Evolutionary conservation across 805 yeast genomes (phyloP), one percentile per base, ranked within the genome.

Genomic region (Metschnikowia cubensis): DNA sequence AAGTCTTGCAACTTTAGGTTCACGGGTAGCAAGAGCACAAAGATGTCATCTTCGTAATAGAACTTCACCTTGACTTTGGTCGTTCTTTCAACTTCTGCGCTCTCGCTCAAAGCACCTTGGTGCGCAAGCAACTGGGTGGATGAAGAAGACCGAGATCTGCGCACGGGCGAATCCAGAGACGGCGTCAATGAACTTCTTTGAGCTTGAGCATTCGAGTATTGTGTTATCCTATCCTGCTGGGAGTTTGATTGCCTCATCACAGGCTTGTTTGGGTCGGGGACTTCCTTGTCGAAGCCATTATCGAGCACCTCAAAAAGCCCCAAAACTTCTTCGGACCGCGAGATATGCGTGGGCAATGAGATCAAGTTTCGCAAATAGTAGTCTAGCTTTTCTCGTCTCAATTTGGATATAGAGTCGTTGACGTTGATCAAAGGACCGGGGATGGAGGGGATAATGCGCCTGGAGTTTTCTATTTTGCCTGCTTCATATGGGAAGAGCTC

Each of bases 401-500:
- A 73, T 55, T 78, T 80, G 47, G 81, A 77, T 45, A 81, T 70
- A 50, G 74, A 71, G 56, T 92, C 97, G 54, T 89, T 89, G 48
- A 94, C 96, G 60, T 86, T 87, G 35, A 95, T 85, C 43, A 92
- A 76, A 2, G 99, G 99, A 1, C 98, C 99, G 0, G 99, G 98
- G 61, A 94, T 91, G 57, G 85, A 89, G 6, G 99, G 99, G 50
- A 94, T 76, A 31, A 87, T 84, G 56, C 99, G 81, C 47, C 83
- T 81, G 25, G 82, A 75, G 67, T 87, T 87, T 48, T 83, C 85
- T 40, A 82, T 84, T 57, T 89, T 83, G 13, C 97, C 97, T 7
- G 97, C 96, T 67, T 92, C 99, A 52, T 79, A 82, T 6, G 97
- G 97, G 75, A 87, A 94, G 25, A 83, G 76, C 59, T 87, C 94